Percentiles rank a stretch among this genome's conserved stretches.
Conservation (phyloP, 73 alveolate genomes). For the Paramecium primaurelia region DNA sequence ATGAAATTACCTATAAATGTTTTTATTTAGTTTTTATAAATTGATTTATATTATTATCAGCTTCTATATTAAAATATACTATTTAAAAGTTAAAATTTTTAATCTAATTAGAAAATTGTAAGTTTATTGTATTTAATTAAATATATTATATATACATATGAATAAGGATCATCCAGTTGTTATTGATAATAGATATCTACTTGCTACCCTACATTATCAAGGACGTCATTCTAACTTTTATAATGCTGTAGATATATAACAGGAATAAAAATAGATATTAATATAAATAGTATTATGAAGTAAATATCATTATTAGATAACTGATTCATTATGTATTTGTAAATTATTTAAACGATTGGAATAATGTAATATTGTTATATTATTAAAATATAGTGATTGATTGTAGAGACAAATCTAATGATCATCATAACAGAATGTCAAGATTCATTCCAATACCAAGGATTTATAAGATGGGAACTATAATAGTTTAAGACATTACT, state of each 20-base stretch:
- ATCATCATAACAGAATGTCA: neutral
- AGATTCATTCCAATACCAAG: neutral
- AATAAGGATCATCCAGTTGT: neutral
- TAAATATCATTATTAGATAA: neutral
- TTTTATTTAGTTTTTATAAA: too few relatives aligned
- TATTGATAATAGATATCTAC: neutral
- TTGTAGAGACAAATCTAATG: neutral
- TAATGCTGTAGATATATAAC: neutral
- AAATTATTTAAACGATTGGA: neutral
- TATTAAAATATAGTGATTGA: neutral
- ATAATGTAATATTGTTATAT: neutral
- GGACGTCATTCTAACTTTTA: neutral
- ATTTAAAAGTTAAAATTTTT: too few relatives aligned
- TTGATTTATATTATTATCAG: neutral
- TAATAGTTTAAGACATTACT: neutral
- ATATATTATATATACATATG: neutral
- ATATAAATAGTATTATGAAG: neutral
- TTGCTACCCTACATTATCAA: neutral
- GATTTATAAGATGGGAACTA: neutral
- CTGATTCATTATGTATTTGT: neutral
- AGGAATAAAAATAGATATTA: neutral
- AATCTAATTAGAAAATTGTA: neutral
- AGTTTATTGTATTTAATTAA: neutral
- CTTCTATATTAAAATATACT: too few relatives aligned
- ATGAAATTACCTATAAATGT: neutral